Percentiles rank a stretch among this genome's conserved stretches.
Evolutionary conservation across 495 filamentous ascomycete species (phyloP).

Genomic region (Penicillium psychrofluorescens): DNA sequence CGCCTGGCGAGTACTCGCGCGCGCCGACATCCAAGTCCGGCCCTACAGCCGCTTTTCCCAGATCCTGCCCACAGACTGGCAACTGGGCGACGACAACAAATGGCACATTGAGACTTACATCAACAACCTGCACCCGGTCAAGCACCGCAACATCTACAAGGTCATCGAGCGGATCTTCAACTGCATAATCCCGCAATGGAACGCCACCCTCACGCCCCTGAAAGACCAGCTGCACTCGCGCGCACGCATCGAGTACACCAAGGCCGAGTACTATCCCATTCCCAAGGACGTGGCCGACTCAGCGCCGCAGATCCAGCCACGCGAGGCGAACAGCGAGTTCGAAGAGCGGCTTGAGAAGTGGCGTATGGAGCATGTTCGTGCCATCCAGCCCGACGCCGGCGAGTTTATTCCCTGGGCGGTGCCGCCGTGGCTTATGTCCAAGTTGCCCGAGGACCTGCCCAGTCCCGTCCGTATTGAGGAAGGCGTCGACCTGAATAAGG

Average conservation of each 20-base stretch:
- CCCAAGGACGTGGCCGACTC: conserved; percentile 8
- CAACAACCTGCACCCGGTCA: conserved; percentile 39
- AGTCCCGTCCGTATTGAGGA: conserved; percentile 16
- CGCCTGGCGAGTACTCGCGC: conserved; percentile 33
- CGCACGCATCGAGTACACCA: conserved; percentile 23
- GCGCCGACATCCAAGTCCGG: conserved; percentile 19
- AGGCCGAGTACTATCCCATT: conserved; percentile 24
- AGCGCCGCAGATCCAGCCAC: conserved; percentile 10
- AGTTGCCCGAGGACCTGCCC: conserved; percentile 15
- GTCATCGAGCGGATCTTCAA: conserved; percentile 37
- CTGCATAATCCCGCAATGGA: conserved; percentile 33
- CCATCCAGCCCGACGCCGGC: conserved; percentile 24
- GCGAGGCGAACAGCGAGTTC: conserved; percentile 19
- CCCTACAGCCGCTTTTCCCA: conserved; percentile 30
- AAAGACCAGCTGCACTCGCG: conserved; percentile 27
- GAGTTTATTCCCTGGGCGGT: conserved; percentile 27
- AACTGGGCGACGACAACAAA: conserved; percentile 17
- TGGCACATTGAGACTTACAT: conserved; percentile 37
- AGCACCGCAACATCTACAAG: conserved; percentile 23
- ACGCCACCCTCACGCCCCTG: conserved; percentile 31
- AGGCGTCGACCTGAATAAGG: conserved; percentile 20
- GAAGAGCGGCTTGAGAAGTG: conserved; percentile 17
- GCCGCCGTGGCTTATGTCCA: conserved; percentile 17
- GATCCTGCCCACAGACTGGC: conserved; percentile 30
- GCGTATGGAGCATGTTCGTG: conserved; percentile 14